Conservation (phyloP, 352 stramenopile genomes). For the Pythium guiyangense region DNA sequence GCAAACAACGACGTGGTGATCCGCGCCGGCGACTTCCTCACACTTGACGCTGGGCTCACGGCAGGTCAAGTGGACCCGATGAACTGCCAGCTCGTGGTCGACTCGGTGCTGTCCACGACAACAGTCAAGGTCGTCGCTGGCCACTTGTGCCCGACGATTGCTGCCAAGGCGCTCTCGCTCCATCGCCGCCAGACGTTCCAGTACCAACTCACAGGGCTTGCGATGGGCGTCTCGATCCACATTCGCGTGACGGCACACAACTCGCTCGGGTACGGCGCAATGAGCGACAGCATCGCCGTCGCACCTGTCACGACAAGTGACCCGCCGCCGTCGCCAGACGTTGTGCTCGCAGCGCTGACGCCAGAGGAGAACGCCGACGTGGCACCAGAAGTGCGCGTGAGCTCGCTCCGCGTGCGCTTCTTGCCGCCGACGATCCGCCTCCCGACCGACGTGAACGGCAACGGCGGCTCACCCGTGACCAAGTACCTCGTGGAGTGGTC, state of each 20-base stretch:
- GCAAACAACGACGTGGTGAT: constrained; percentile 20
- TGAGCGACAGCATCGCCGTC: constrained; percentile 64
- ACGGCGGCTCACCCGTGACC: constrained; percentile 78
- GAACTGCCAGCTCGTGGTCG: constrained; percentile 54
- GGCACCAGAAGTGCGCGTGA: constrained; percentile 50
- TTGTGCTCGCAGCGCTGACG: constrained; percentile 44
- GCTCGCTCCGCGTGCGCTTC: constrained; percentile 85
- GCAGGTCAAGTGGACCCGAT: constrained; percentile 14
- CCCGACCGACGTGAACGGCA: constrained; percentile 64
- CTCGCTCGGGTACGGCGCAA: constrained; percentile 84
- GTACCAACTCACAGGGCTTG: constrained; percentile 80
- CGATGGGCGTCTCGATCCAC: constrained; percentile 87
- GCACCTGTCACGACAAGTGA: constrained; percentile 86
- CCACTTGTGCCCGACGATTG: constrained; percentile 48
- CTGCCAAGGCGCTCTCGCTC: constrained; percentile 30
- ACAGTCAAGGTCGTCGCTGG: constrained; percentile 28
- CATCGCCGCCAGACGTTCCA: constrained; percentile 50
- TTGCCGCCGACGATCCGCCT: constrained; percentile 42
- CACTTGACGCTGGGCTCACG: constrained; percentile 27
- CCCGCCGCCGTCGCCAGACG: constrained; percentile 71
- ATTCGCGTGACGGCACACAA: constrained; percentile 91
- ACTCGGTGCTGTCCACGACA: constrained; percentile 17
- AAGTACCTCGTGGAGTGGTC: constrained; percentile 95
- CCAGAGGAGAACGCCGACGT: constrained; percentile 25
- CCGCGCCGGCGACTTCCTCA: constrained; percentile 38